Conservation (phyloP, 176 grass and related monocot genomes). For the Oryza nivara region DNA sequence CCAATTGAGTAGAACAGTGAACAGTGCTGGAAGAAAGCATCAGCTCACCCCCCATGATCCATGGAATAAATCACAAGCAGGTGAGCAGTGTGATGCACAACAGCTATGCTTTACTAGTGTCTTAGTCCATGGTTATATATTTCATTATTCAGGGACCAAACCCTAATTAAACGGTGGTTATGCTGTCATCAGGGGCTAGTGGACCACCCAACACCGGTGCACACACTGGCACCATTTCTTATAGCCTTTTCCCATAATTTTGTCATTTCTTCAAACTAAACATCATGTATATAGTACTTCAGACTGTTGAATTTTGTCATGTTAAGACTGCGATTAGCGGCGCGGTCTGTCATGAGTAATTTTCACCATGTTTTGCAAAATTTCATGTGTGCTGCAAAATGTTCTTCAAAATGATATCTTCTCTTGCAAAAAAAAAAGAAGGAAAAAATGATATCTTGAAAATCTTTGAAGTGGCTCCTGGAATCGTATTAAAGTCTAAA, state of each 20-base stretch:
- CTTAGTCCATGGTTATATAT: conserved; percentile 16
- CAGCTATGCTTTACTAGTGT: conserved; percentile 4
- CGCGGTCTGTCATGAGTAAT: too few relatives aligned
- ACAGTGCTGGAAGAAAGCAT: conserved; percentile 47
- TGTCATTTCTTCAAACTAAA: conserved; percentile 35
- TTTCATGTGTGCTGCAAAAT: not conserved
- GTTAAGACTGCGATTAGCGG: not conserved
- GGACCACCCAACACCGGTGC: conserved; percentile 39
- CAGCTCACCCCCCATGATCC: conserved; percentile 21
- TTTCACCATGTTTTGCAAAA: not conserved
- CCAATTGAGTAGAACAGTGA: conserved; percentile 24
- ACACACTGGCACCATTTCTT: conserved; percentile 45
- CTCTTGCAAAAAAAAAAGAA: too few relatives aligned
- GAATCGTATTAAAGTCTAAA: not conserved
- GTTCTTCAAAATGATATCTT: too few relatives aligned
- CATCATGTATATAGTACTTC: not conserved
- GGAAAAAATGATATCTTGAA: not conserved
- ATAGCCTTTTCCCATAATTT: conserved; percentile 8
- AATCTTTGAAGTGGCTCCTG: not conserved
- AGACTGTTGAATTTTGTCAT: not conserved
- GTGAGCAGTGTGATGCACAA: conserved; percentile 18
- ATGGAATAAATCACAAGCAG: conserved; percentile 6
- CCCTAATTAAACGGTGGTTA: conserved; percentile 49
- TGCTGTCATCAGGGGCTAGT: conserved; percentile 47
- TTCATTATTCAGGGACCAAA: conserved; percentile 29